Base-by-base conservation (phyloP, 345 rosid species). In the Eucalyptus pauciflora region DNA sequence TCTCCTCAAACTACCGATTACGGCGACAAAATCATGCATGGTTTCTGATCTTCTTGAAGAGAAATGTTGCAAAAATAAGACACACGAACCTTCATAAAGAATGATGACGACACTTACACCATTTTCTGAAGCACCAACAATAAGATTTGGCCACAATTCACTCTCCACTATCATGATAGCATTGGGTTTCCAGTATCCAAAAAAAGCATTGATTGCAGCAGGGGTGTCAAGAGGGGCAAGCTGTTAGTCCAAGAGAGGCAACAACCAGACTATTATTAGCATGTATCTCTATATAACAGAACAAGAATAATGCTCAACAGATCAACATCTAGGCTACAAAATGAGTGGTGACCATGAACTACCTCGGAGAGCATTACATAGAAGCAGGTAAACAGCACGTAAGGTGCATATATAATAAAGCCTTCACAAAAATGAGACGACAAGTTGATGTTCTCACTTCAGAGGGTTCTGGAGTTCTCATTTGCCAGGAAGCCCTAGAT, bases 91-190 rank as follows among this genome's bases (percentile, higher is more conserved):
- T 85, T 86, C 88, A 45, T 85, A 85, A 14, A 20, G 69, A n/a
- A 14, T 87, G 48, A 76, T 41, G 85, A 76, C 4, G 48, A 1
- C 85, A 95, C 94, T 93, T 93, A 97, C 98, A 86, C 90, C 93
- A 91, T 92, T 91, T 89, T 89, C 91, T 50, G 98, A 91, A 93
- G 99, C 95, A 89, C 86, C 71, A 92, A 97, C 92, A 45, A 96
- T 93, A 79, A 97, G 98, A 90, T 97, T 97, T 56, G 99, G 99
- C 98, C 99, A 97, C 48, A 97, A 91, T 90, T 96, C 99, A 80
- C 94, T 96, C 94, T 97, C 99, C 94, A 97, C 88, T 87, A 96
- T 87, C 87, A 97, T 83, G 90, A 95, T 92, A 41, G 95, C 94
- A 90, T 43, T 94, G 41, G 99, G 99, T 90, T 94, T 95, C 99